Base-by-base conservation (phyloP, 2,329 filamentous ascomycete species). In the Aspergillus sp. region DNA sequence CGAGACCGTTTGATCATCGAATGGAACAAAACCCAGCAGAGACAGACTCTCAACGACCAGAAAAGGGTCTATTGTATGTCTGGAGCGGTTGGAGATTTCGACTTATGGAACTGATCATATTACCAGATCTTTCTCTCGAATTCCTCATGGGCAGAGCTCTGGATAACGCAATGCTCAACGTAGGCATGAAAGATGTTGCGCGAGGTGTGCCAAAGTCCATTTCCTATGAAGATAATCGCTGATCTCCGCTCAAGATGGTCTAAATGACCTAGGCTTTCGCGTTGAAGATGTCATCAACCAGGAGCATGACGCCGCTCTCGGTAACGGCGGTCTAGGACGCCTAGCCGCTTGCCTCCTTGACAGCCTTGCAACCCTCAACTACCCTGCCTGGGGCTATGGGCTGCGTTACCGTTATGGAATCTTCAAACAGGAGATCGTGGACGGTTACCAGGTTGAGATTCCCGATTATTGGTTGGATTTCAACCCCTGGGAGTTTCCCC, bases 401-500 rank as follows among this genome's bases (percentile, higher is more conserved):
- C 82, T 99, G 69, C 88, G 95, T 73, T 99, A 99, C 82, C 86
- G 93, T 77, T 98, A 98, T 76, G 91, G 91, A 75, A 99, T 99
- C 77, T 99, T 99, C 88, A 98, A 98, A 83, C 95, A 99, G 82
- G 95, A 98, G 82, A 98, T 99, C 71, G 89, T 97, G 63, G 91
- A 98, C 73, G 95, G 95, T 61, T 99, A 97, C 77, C 95, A 99
- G 79, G 93, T 99, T 66, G 95, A 99, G 75, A 91, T 98, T 62
- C 95, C 95, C 22, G 95, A 99, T 77, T 98, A 99, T 81, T 99
- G 95, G 95, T 87, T 99, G 57, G 95, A 98, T 76, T 97, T 98
- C 80, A 99, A 99, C 79, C 95, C 95, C 0, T 99, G 95, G 95
- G 95, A 99, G 76, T 99, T 98, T 73, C 93, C 93, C 47, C 87